A percentile compares a stretch with the other conserved stretches of the same genome.
phyloP scores from a whole-genome alignment of 768 basidiomycete species.

The Suillus occidentalis region DNA sequence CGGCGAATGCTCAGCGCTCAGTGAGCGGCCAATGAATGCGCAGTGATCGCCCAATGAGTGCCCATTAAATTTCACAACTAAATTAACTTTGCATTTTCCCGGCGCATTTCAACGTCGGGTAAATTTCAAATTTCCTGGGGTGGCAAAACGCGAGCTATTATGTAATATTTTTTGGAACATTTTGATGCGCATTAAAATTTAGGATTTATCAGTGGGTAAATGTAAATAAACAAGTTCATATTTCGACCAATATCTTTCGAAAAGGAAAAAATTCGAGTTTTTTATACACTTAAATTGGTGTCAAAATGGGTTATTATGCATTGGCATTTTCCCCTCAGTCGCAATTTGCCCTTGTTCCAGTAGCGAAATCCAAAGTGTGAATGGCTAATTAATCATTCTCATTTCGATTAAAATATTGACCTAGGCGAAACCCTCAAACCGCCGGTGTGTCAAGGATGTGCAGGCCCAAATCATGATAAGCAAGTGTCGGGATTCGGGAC shows the following conservation, averaged over 20 bases:
- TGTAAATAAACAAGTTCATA: neutral
- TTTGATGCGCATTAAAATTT: neutral
- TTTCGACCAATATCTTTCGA: neutral
- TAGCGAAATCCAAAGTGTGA: neutral
- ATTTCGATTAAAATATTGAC: neutral
- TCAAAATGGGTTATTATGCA: neutral
- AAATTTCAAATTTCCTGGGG: neutral
- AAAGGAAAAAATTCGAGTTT: too few species aligned
- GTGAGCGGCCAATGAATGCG: too few species aligned
- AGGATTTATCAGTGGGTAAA: neutral
- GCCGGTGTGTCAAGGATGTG: too few species aligned
- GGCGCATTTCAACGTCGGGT: neutral
- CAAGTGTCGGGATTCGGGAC: neutral
- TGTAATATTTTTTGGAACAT: neutral
- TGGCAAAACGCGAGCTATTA: neutral
- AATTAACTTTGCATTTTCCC: neutral
- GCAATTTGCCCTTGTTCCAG: neutral
- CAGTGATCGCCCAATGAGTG: neutral
- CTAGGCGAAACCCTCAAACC: too few species aligned
- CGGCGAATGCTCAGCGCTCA: too few species aligned
- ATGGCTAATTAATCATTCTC: neutral
- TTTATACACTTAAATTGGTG: neutral
- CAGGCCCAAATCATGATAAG: too few species aligned
- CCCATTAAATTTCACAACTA: neutral
- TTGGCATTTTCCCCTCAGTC: neutral